Evolutionary conservation across 495 filamentous ascomycete species (phyloP).

Genomic region (Astrothelium subdiscretum): DNA sequence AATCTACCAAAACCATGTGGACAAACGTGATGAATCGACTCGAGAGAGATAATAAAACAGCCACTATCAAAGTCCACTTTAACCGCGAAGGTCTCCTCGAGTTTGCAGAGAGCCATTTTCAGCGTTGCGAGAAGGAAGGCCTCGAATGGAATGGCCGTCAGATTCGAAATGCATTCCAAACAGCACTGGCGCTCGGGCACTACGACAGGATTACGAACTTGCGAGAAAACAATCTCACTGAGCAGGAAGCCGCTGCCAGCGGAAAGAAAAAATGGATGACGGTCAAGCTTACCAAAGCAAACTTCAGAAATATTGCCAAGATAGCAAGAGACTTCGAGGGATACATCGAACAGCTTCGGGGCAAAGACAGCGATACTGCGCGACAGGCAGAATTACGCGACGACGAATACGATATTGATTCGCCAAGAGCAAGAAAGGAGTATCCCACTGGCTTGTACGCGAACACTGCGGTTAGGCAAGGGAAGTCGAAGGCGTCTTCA

Average conservation of each 20-base stretch:
- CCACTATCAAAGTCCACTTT: neutral
- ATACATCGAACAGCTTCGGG: neutral
- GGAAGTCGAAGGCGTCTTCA: neutral
- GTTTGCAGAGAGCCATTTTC: neutral
- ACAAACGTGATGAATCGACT: neutral
- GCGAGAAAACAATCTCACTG: neutral
- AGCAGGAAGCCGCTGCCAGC: neutral
- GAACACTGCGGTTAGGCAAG: neutral
- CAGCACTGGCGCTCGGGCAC: slow-evolving; percentile 12
- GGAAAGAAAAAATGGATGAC: neutral
- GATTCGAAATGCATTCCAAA: slow-evolving; percentile 14
- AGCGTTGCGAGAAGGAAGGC: neutral
- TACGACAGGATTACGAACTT: neutral
- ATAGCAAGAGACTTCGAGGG: neutral
- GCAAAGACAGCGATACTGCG: neutral
- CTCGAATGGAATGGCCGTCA: slow-evolving; percentile 11
- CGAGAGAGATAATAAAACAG: neutral
- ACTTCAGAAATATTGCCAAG: neutral
- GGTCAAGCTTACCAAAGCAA: neutral
- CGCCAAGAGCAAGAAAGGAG: neutral
- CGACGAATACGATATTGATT: neutral
- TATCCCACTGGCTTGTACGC: neutral
- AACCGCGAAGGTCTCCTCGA: neutral
- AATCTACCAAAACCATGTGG: neutral
- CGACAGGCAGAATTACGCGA: neutral